phyloP scores from a whole-genome alignment of 176 grass and related monocot genomes.

The Saccharum officinarum region DNA sequence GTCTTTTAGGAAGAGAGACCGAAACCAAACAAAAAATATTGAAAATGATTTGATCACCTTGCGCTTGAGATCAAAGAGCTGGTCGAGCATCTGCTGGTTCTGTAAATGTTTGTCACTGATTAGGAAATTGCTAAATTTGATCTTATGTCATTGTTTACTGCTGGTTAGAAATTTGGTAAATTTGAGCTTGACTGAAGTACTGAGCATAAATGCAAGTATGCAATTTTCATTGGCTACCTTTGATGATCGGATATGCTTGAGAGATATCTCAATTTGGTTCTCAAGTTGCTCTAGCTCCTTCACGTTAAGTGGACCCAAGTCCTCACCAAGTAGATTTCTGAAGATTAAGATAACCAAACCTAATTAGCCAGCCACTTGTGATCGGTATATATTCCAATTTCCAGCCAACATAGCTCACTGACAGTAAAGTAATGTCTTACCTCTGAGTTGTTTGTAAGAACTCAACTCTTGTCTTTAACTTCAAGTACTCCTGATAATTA shows the following conservation, averaged over 20 bases:
- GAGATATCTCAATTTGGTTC: conserved; percentile 77
- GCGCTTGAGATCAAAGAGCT: conserved; percentile 76
- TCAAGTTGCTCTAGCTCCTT: conserved; percentile 87
- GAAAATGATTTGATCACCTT: conserved; percentile 46
- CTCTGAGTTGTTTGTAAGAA: conserved; percentile 85
- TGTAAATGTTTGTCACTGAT: conserved; percentile 39
- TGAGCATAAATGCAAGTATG: conserved; percentile 10
- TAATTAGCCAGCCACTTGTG: not conserved
- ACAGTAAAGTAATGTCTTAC: conserved; percentile 31
- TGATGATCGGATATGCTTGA: conserved; percentile 68
- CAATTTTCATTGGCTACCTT: conserved; percentile 48
- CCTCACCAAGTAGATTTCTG: conserved; percentile 93
- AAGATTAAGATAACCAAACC: not conserved
- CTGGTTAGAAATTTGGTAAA: not conserved
- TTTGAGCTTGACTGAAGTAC: not conserved
- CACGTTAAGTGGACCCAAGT: conserved; percentile 66
- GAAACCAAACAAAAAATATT: not conserved
- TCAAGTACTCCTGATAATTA: conserved; percentile 86
- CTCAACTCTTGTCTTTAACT: conserved; percentile 87
- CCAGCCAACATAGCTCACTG: not conserved
- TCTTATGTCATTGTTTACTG: not conserved
- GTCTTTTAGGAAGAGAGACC: not conserved
- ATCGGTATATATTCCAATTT: not conserved
- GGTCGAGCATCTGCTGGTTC: conserved; percentile 73
- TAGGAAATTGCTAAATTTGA: not conserved